Base-by-base conservation (phyloP, 2,329 filamentous ascomycete genomes). In the Scedosporium aurantiacum region DNA sequence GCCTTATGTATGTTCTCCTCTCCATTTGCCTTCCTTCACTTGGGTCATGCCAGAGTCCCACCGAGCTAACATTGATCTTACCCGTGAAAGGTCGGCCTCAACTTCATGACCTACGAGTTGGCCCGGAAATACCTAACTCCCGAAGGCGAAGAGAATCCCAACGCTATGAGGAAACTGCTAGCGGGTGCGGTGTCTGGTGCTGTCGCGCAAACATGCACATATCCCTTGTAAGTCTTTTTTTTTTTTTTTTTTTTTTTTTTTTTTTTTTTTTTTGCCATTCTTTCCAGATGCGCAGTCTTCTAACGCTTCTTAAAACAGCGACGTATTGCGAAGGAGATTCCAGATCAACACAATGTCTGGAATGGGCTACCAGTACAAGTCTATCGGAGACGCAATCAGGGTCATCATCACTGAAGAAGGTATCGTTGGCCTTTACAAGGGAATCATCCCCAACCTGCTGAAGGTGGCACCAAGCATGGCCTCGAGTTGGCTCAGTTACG, bases 261-360 rank as follows among this genome's bases (percentile, higher is more conserved):
- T 14, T 4, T 32, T n/a, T 5, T 1, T 1, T 55, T 52, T 52
- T 58, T 37, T 23, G 8, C 63, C 28, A 25, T 4, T 37, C 5
- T 45, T 37, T 32, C n/a, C 7, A 40, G 21, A 32, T 57, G 55
- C 27, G 16, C 56, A 21, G 59, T 67, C 61, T 64, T 68, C 70
- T 71, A 63, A 70, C 32, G 59, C 14, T n/a, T 37, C 23, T 21
- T 16, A 18, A 4, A 57, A 12, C 7, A 94, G 90, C 71, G 92
- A 96, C 71, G 93, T 99, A 2, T 80, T 99, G 61, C 89, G 94
- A 37, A 86, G 94, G 63, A 85, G 94, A 58, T 99, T 99, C 73
- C 94, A 99, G 72, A 94, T 99, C 77, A 99, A 99, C 75, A 97
- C 94, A 60, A 99, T 99, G 94, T 91, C 89, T 57, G 94, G 94